phyloP scores from a whole-genome alignment of 192 early-diverging fungal species.

The Gamsiella multidivaricata region DNA sequence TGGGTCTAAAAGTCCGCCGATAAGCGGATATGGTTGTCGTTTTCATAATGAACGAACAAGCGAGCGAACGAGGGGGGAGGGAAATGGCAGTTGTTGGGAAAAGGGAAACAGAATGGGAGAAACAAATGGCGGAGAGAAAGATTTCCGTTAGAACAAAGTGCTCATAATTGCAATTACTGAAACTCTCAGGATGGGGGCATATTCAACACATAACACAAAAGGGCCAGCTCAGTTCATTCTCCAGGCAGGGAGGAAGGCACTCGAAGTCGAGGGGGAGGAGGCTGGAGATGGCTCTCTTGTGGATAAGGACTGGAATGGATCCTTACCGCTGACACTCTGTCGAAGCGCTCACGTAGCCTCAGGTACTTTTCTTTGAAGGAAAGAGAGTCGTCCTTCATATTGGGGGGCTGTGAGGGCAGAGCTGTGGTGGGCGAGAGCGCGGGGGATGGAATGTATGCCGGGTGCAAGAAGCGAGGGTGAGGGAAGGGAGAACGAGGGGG shows the following conservation, averaged over 20 bases:
- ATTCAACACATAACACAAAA: too few relatives aligned
- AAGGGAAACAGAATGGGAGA: too few relatives aligned
- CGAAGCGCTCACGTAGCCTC: slow-evolving; percentile 44
- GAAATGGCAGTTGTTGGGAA: slow-evolving; percentile 8
- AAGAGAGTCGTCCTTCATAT: slow-evolving; percentile 27
- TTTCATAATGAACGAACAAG: slow-evolving; percentile 11
- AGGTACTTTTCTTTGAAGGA: slow-evolving; percentile 54
- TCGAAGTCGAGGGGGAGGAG: slow-evolving; percentile 11
- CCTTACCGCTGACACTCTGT: slow-evolving; percentile 49
- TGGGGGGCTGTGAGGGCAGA: neutral
- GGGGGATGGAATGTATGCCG: too few relatives aligned
- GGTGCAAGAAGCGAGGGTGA: too few relatives aligned
- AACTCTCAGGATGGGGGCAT: too few relatives aligned
- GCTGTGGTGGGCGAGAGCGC: neutral
- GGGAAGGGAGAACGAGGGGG: too few relatives aligned
- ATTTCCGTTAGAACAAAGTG: too few relatives aligned
- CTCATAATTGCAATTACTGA: slow-evolving; percentile 6
- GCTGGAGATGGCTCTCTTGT: neutral
- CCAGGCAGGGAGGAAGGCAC: neutral
- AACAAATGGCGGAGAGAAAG: too few relatives aligned
- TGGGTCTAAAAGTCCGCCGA: slow-evolving; percentile 21
- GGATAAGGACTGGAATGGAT: neutral
- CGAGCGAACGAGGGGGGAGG: slow-evolving; percentile 21
- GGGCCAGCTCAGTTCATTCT: too few relatives aligned
- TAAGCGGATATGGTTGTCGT: neutral